Conservation (phyloP, 1,284 basidiomycete species). For the Entoloma clypeatum region DNA sequence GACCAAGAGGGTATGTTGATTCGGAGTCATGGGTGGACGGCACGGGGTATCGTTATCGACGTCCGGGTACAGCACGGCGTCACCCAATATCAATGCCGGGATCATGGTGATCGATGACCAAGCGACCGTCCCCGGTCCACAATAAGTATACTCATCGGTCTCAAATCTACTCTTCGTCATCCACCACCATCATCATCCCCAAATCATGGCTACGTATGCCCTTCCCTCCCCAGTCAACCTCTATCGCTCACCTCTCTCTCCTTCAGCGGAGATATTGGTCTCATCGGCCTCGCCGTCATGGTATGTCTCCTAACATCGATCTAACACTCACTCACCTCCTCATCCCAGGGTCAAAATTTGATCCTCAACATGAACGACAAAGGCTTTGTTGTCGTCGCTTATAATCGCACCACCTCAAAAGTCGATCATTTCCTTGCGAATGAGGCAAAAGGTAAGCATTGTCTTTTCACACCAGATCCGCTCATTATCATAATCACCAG, state of each 20-base stretch:
- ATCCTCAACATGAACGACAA: slow-evolving; percentile 99
- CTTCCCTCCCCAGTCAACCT: slow-evolving; percentile 10
- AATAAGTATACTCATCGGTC: too few relatives aligned
- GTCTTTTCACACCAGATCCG: slow-evolving; percentile 24
- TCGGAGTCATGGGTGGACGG: too few relatives aligned
- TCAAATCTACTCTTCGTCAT: slow-evolving; percentile 26
- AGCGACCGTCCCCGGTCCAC: too few relatives aligned
- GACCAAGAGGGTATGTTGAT: slow-evolving; percentile 8
- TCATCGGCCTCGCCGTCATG: slow-evolving; percentile 97
- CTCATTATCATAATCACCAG: slow-evolving; percentile 38
- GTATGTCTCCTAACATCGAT: slow-evolving; percentile 40
- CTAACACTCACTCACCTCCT: slow-evolving; percentile 8
- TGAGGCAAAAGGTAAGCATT: slow-evolving; percentile 88
- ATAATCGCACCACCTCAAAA: slow-evolving; percentile 96
- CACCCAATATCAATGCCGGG: too few relatives aligned
- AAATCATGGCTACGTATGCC: slow-evolving; percentile 44
- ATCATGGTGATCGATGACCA: neutral
- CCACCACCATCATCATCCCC: slow-evolving; percentile 25
- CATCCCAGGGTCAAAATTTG: slow-evolving; percentile 83
- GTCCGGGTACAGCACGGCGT: too few relatives aligned
- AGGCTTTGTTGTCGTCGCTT: slow-evolving; percentile 95
- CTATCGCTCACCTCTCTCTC: slow-evolving; percentile 11
- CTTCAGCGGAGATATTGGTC: slow-evolving; percentile 82
- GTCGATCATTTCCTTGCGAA: slow-evolving; percentile 95
- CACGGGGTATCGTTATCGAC: too few relatives aligned